Conservation (phyloP, 164 flowering plant species). For the Umbilicus rupestris region DNA sequence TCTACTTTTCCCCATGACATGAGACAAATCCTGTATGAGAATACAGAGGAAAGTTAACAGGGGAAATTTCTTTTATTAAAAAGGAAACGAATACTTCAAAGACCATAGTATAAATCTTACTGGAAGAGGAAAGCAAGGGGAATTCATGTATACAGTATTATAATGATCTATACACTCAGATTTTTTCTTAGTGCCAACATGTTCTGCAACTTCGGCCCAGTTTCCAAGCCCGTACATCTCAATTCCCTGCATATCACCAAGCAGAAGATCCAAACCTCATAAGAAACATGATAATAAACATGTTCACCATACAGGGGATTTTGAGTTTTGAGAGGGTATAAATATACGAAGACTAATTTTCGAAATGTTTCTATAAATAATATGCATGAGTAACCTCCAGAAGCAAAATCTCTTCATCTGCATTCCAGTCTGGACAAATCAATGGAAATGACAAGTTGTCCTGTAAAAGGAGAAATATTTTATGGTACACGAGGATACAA, state of each 20-base stretch:
- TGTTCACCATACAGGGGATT: too few species aligned
- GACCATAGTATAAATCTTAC: slow-evolving; percentile 27
- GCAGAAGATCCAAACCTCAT: slow-evolving; percentile 1
- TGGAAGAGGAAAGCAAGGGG: slow-evolving; percentile 89
- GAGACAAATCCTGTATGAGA: slow-evolving; percentile 74
- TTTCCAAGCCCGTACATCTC: slow-evolving; percentile 95
- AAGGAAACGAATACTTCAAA: background rate
- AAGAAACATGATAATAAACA: background rate
- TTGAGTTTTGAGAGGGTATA: background rate
- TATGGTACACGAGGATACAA: background rate
- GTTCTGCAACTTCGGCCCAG: slow-evolving; percentile 91
- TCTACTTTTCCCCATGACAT: slow-evolving; percentile 83
- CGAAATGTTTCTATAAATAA: background rate
- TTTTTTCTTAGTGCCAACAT: slow-evolving; percentile 89
- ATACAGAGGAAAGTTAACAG: background rate
- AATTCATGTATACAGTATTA: slow-evolving; percentile 58
- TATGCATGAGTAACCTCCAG: slow-evolving; percentile 56
- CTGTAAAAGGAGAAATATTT: slow-evolving; percentile 26
- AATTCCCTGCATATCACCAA: slow-evolving; percentile 46
- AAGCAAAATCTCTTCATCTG: slow-evolving; percentile 92
- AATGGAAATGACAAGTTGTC: slow-evolving; percentile 89
- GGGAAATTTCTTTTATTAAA: background rate
- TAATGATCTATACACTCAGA: slow-evolving; percentile 75
- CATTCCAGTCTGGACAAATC: slow-evolving; percentile 94
- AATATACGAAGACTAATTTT: background rate